Evolutionary conservation across 2,329 filamentous ascomycete species (phyloP), one percentile per base, ranked within the genome.

Genomic region (Phialophora expanda): DNA sequence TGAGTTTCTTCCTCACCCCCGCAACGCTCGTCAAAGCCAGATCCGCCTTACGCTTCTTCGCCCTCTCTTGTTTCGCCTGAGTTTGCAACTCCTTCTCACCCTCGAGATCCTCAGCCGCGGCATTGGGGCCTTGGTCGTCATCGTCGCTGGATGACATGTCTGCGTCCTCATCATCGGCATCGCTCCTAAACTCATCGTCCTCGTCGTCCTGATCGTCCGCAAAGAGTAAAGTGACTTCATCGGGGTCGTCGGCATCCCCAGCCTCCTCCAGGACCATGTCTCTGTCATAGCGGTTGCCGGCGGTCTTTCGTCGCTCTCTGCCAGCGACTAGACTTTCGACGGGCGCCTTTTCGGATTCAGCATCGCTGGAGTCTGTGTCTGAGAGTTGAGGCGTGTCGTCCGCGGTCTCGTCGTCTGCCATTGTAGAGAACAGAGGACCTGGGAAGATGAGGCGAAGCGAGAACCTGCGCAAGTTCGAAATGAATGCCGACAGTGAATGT

Each of bases 21-120:
- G 81, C 77, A 20, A 83, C 74, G 38, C 86, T 86, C 4, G 90
- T 87, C 66, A 93, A 88, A 30, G 87, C 88, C 66, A 93, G 88
- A 73, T 91, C 88, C 1, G 89, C 87, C 75, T 94, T 96, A 71
- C 92, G 88, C 79, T 97, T 97, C 76, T 92, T 91, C 2, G 85
- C 87, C 72, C 83, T 86, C 72, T 90, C 89, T 66, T 86, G 87
- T 71, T 88, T 89, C 65, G 90, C 92, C 72, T 90, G 86, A 69
- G 87, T 89, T 78, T 95, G 88, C 62, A 99, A 78, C 78, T 96
- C 92, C 73, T 89, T 90, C 79, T 99, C 95, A 38, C 95, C 95
- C 64, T 92, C 91, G 4, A 95, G 77, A 50, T 96, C 92, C 70
- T 95, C 87, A 22, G 84, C 78, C 8, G 76, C 79, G 61, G 75